Conservation (phyloP, 2,329 filamentous ascomycete genomes). For the Claviceps quebecensis region DNA sequence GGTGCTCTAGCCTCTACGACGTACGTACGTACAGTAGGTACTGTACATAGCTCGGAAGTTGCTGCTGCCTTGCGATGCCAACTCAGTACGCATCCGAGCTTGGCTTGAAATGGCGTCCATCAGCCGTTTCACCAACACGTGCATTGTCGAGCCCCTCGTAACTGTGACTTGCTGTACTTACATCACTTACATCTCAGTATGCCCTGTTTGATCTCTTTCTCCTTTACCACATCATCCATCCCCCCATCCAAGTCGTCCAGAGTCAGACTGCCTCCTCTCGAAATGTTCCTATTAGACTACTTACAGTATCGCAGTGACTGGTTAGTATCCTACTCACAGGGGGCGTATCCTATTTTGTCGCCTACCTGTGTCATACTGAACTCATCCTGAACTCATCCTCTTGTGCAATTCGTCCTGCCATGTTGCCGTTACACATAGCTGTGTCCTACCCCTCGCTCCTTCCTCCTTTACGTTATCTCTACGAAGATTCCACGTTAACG, state of each 20-base stretch:
- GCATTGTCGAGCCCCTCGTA: neutral
- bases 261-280: neutral
- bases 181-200: neutral
- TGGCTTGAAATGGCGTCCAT: neutral
- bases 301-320: slow-evolving; percentile 58
- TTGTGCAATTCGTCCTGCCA: neutral
- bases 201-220: neutral
- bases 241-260: neutral
- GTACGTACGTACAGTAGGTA: too few relatives aligned
- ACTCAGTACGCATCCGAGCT: neutral
- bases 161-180: slow-evolving; percentile 7
- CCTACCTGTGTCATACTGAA: neutral
- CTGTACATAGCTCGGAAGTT: neutral
- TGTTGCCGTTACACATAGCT: neutral
- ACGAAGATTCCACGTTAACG: slow-evolving; percentile 13
- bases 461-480: neutral
- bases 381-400: neutral
- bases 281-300: slow-evolving; percentile 39
- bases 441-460: neutral
- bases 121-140: slow-evolving; percentile 5
- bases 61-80: neutral
- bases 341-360: neutral
- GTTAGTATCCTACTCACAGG: slow-evolving; percentile 24
- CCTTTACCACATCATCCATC: neutral
- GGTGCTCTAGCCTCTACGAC: too few relatives aligned